Conservation (phyloP, 2,329 filamentous ascomycete genomes). For the Amauroascus niger region DNA sequence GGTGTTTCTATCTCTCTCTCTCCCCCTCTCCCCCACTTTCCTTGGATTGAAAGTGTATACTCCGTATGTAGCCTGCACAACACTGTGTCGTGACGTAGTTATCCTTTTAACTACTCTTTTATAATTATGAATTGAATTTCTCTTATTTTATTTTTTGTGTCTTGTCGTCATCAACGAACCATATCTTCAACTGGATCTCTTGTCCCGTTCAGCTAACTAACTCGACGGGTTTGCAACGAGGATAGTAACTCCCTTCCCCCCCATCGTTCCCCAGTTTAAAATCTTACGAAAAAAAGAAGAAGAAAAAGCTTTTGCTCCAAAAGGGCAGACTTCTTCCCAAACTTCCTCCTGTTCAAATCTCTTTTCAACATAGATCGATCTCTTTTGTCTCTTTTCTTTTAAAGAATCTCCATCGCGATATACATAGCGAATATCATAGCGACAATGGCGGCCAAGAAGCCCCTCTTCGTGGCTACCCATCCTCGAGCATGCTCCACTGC, state of each 20-base stretch:
- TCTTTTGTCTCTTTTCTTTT: neutral
- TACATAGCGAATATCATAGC: conserved; percentile 22
- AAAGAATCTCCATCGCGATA: neutral
- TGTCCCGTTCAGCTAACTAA: neutral
- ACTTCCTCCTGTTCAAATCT: neutral
- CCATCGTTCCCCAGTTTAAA: too few species aligned
- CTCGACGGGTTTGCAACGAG: too few species aligned
- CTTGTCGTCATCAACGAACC: neutral
- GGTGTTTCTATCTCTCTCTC: too few species aligned
- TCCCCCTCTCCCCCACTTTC: too few species aligned
- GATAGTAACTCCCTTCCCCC: too few species aligned
- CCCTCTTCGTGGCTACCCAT: conserved; percentile 88
- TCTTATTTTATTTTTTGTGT: too few species aligned
- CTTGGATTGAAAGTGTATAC: too few species aligned
- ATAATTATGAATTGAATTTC: too few species aligned
- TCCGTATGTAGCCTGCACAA: too few species aligned
- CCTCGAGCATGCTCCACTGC: conserved; percentile 92
- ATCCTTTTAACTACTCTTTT: too few species aligned
- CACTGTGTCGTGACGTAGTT: too few species aligned
- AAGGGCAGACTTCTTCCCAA: neutral
- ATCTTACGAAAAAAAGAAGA: too few species aligned
- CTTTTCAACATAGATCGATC: neutral
- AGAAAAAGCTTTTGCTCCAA: neutral
- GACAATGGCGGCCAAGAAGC: conserved; percentile 59
- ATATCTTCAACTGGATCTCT: neutral